Conservation (phyloP, 129 eudicot species). For the Lactuca sativa region DNA sequence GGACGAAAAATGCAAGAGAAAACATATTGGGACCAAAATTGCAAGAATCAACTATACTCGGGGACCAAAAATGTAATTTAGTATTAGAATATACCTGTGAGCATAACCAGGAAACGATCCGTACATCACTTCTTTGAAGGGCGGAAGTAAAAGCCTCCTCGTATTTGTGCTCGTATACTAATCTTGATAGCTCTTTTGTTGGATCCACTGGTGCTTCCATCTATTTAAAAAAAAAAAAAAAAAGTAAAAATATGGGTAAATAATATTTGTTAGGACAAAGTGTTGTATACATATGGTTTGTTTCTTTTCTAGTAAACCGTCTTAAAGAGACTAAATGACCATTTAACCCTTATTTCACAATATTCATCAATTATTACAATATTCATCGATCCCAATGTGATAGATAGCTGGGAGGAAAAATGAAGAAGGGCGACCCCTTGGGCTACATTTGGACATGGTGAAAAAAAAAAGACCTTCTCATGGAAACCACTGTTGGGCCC, state of each 20-base stretch:
- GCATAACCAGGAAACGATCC: conserved; percentile 93
- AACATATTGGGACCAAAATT: no score
- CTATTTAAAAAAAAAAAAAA: conserved; percentile 35
- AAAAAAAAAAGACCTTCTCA: conserved; percentile 58
- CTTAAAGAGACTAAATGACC: no score
- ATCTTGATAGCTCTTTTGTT: conserved; percentile 85
- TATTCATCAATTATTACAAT: no score
- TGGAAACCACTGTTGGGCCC: conserved; percentile 79
- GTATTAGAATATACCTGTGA: conserved; percentile 57
- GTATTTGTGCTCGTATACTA: conserved; percentile 74
- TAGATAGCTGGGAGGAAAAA: no score
- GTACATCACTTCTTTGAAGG: conserved; percentile 85
- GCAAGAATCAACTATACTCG: not conserved
- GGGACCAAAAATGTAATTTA: not conserved
- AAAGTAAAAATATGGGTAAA: not conserved
- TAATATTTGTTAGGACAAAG: conserved; percentile 22
- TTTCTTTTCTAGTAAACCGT: no score
- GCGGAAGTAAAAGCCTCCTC: conserved; percentile 96
- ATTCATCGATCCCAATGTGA: no score
- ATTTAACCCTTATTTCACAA: no score
- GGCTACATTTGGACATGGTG: not conserved
- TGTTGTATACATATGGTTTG: no score
- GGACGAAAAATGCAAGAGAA: no score
- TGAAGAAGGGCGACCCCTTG: no score
- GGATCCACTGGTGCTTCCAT: conserved; percentile 84